These are phyloP conservation scores for Gnaphalium uliginosum DNA, from an alignment of 129 eudicot species.

Conservation along the genomic window DNA sequence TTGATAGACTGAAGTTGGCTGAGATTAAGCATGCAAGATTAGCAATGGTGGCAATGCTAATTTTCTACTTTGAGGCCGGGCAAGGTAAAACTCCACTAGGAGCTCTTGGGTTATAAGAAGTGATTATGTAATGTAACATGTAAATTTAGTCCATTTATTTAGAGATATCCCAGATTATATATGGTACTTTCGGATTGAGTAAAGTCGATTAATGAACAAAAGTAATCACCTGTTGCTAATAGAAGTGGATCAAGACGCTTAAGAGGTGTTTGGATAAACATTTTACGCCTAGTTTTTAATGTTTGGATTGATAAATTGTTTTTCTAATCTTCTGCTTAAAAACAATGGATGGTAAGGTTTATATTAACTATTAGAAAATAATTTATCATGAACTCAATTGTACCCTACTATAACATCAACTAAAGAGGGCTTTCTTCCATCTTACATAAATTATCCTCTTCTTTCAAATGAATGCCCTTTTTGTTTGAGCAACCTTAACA, in stretches of 20 bases:
- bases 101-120: constrained; percentile 81
- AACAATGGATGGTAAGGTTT: neutral
- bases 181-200: neutral
- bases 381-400: neutral
- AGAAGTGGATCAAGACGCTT: neutral
- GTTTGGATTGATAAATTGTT: neutral
- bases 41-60: constrained; percentile 94
- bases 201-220: neutral
- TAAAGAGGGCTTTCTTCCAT: too few species aligned
- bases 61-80: constrained; percentile 94
- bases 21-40: constrained; percentile 94
- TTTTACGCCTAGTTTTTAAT: too few species aligned
- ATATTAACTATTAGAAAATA: neutral
- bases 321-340: neutral
- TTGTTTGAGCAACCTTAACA: too few species aligned
- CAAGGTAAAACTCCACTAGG: constrained; percentile 99
- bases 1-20: constrained; percentile 86
- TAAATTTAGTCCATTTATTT: constrained; percentile 33
- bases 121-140: constrained; percentile 36
- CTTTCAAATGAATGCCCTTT: neutral
- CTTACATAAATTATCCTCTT: neutral
- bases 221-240: neutral
- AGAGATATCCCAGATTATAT: constrained; percentile 19
- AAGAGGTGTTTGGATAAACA: neutral
- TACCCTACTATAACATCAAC: too few species aligned